Evolutionary conservation across 768 basidiomycete species (phyloP), one percentile per base, ranked within the genome.

Genomic region (Dacryopinax primogenitus): DNA sequence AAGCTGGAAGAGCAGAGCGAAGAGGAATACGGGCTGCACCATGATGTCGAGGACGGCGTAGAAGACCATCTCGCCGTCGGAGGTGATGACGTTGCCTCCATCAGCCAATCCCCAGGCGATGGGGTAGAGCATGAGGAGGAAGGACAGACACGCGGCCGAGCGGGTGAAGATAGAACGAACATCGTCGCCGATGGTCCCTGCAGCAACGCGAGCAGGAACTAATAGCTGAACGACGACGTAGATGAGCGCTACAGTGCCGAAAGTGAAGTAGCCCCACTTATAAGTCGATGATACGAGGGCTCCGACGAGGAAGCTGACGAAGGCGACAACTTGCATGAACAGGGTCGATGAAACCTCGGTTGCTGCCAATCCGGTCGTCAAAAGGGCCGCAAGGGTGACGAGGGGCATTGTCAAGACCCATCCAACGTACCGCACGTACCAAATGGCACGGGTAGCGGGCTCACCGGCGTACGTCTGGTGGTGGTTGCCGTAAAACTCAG

Each of bases 331-430:
- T 63, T 78, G 75, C 70, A 83, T 78, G 75, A 81, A 81, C 69
- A 78, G 68, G 37, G 78, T 70, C 34, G 73, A 68, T 69, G 84
- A 75, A 67, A 83, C 79, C 66, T 80, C 78, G 37, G 77, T 77
- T 2, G 81, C 74, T 1, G 83, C 75, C 51, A 83, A 71, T 18
- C 77, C 79, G 32, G 82, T 81, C 4, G 78, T 73, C 62, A 81
- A 73, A 16, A 83, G 71, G 36, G 84, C 69, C 33, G 74, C 70
- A 45, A 84, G 76, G 6, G 85, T 74, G 16, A 84, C 70, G 12
- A 81, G 68, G 0, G 84, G 83, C 4, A 81, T 81, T 61, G 80
- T 83, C 76, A 83, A 80, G 65, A 81, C 79, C 81, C 80, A 82
- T 64, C 81, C 80, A 69, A 83, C 81, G 68, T 82, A 83, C 37